phyloP scores from a whole-genome alignment of 2,329 filamentous ascomycete genomes.

The Pseudogymnoascus sp. region DNA sequence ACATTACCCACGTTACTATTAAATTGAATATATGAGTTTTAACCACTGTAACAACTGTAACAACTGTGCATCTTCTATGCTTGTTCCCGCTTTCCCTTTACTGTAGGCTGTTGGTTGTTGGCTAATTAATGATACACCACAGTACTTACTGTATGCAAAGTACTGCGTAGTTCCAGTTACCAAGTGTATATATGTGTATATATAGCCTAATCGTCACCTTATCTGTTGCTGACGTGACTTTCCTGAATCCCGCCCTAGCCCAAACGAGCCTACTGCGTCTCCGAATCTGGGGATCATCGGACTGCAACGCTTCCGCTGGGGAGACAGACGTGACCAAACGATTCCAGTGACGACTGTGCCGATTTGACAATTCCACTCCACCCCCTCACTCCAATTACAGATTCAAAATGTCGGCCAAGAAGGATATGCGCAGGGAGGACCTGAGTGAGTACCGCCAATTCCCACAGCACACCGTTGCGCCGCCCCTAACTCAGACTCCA shows the following conservation, averaged over 20 bases:
- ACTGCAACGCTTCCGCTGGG: background rate
- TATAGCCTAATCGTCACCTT: conserved; percentile 3
- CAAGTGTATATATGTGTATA: background rate
- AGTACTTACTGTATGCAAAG: background rate
- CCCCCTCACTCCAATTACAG: background rate
- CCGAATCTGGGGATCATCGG: conserved; percentile 28
- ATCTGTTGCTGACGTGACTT: background rate
- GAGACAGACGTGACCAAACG: background rate
- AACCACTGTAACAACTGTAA: background rate
- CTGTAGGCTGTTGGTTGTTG: background rate
- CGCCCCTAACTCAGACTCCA: conserved; percentile 32
- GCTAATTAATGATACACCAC: background rate
- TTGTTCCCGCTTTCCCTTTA: background rate
- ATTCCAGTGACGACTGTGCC: background rate
- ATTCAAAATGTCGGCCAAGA: conserved; percentile 55
- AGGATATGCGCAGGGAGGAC: conserved; percentile 69
- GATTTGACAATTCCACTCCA: background rate
- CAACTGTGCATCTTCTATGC: background rate
- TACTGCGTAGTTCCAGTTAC: background rate
- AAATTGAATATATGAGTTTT: background rate
- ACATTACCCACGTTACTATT: background rate
- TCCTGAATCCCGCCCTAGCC: background rate
- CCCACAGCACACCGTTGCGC: conserved; percentile 14
- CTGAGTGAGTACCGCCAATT: conserved; percentile 50
- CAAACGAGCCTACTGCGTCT: background rate